phyloP scores from a whole-genome alignment of 345 rosid genomes.

The Pseudoturritis turrita region DNA sequence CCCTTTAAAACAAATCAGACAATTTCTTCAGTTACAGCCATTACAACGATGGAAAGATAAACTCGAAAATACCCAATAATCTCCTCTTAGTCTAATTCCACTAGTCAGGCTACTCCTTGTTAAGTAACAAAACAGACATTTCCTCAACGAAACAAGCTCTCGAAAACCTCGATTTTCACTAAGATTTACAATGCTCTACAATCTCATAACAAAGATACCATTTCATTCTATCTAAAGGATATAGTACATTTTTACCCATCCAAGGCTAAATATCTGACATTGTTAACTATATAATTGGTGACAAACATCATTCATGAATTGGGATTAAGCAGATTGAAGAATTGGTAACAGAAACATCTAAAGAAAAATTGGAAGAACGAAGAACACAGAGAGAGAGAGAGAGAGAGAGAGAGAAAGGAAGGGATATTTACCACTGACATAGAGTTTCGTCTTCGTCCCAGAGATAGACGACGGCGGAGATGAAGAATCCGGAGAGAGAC shows the following conservation, averaged over 20 bases:
- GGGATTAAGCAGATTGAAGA: not conserved
- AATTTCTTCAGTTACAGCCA: no score
- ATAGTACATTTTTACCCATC: not conserved
- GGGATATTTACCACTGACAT: slow-evolving; percentile 53
- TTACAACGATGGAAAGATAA: not conserved
- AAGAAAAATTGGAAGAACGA: not conserved
- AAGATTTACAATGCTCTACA: no score
- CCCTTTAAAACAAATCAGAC: not conserved
- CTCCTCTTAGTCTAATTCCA: no score
- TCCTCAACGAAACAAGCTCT: not conserved
- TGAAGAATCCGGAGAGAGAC: slow-evolving; percentile 29
- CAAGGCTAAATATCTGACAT: not conserved
- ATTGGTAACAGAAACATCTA: not conserved
- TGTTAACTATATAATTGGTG: not conserved
- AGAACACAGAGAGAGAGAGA: not conserved
- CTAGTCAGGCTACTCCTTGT: not conserved
- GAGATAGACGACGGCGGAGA: slow-evolving; percentile 21
- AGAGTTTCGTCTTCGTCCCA: slow-evolving; percentile 49
- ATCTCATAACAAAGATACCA: no score
- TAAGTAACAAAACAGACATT: not conserved
- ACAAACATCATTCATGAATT: not conserved
- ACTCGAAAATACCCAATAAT: not conserved
- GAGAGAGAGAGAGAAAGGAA: not conserved
- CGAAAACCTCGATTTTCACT: no score
- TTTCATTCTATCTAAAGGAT: not conserved